Evolutionary conservation across 768 basidiomycete species (phyloP).

Genomic region (Trametes cubensis): DNA sequence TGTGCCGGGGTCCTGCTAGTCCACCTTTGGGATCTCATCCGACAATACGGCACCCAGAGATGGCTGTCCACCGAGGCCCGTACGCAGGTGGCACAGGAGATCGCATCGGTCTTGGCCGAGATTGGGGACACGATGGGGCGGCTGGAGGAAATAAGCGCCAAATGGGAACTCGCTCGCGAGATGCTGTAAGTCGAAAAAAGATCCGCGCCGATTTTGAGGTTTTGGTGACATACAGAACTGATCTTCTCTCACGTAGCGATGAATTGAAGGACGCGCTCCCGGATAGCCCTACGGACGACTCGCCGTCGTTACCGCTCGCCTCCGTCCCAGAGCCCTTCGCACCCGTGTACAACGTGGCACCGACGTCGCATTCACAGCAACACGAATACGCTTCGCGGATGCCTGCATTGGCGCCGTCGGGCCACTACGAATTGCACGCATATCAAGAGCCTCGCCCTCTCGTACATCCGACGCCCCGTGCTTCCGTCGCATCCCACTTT

Average conservation of each 20-base stretch:
- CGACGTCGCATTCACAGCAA: neutral
- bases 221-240: neutral
- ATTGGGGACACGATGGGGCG: conserved; percentile 22
- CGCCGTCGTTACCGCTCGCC: neutral
- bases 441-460: conserved; percentile 3
- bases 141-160: conserved; percentile 23
- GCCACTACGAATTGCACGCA: neutral
- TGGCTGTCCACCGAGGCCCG: conserved; percentile 10
- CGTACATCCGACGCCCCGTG: conserved; percentile 1
- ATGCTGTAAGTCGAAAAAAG: conserved; percentile 23
- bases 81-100: conserved; percentile 16
- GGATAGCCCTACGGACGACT: conserved; percentile 13
- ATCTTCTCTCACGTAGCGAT: conserved; percentile 7
- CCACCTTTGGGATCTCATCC: conserved; percentile 54
- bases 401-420: conserved; percentile 14
- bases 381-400: conserved; percentile 3
- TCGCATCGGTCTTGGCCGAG: conserved; percentile 16
- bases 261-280: conserved; percentile 26
- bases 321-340: neutral
- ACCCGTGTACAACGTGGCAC: neutral
- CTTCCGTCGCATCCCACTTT: neutral
- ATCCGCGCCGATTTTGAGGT: neutral
- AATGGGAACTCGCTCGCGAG: conserved; percentile 28
- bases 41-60: conserved; percentile 17
- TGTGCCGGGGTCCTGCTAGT: conserved; percentile 57